Base-by-base conservation (phyloP, 2,329 filamentous ascomycete species). In the Xylaria sp. region DNA sequence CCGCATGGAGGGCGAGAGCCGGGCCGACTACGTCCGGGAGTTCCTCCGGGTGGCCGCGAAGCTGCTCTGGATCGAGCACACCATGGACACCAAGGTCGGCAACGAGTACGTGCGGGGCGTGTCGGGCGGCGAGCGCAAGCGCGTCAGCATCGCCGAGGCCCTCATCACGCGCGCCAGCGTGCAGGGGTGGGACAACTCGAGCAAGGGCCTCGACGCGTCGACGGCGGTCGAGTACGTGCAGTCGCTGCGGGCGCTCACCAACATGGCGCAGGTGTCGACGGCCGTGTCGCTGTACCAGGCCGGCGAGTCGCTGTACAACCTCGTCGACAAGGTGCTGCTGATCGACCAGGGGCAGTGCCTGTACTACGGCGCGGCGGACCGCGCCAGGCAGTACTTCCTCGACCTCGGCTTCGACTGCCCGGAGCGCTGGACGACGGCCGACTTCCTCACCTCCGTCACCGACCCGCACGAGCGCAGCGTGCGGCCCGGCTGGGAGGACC, bases 391-490 rank as follows among this genome's bases (percentile, higher is more conserved):
- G 22, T 92, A 89, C 66, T 92, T 92, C 59, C 71, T 85, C 44
- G 74, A 82, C n/a, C 76, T 92, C 34, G 90, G 90, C 0, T 92
- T 91, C 62, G 77, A 83, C 16, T 90, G 88, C 64, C 88, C 89
- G 0, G 79, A 84, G 19, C 81, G 89, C 13, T 84, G 87, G 80
- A 91, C 88, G 0, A 87, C 86, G 0, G 85, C 76, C 17, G 90
- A 93, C 68, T 93, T 92, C 71, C 72, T 92, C 29, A 92, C 89
- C 0, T 90, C 87, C 1, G 86, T 92, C 65, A 91, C 85, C 7
- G 82, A 83, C 40, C 74, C 79, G 1, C 75, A 84, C 50, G 85
- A 86, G 54, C 76, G 86, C 26, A 73, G 81, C 26, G 68, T 85
- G 17, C 78, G 77, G 39, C 67, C 78, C 16, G 84, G 82, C 1